These are phyloP conservation scores for Ophiostoma sp. DNA, from an alignment of 2,329 filamentous ascomycete genomes.

Conservation along the genomic window DNA sequence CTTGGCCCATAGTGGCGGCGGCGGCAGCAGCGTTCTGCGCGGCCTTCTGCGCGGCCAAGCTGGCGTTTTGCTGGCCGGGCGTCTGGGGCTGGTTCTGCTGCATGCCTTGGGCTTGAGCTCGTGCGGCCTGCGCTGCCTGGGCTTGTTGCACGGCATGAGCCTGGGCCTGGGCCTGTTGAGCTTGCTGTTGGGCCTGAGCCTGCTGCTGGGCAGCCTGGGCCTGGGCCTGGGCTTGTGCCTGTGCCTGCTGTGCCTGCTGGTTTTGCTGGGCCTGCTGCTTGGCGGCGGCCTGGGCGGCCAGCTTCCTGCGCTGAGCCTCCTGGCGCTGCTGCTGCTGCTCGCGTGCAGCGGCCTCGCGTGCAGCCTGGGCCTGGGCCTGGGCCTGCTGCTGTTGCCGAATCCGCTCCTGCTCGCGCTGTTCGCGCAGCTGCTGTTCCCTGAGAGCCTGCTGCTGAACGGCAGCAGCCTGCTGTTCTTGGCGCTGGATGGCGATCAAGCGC, in stretches of 20 bases:
- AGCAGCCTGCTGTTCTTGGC: slow-evolving; percentile 49
- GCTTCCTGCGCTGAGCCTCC: slow-evolving; percentile 32
- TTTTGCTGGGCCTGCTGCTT: slow-evolving; percentile 41
- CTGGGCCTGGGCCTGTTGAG: slow-evolving; percentile 1
- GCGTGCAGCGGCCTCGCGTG: slow-evolving; percentile 44
- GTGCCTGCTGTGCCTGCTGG: slow-evolving; percentile 35
- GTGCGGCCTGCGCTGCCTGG: slow-evolving; percentile 35
- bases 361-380: slow-evolving; percentile 34
- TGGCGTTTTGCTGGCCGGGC: slow-evolving; percentile 27
- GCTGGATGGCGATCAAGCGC: slow-evolving; percentile 51
- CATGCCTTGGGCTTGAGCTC: slow-evolving; percentile 28
- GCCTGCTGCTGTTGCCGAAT: slow-evolving; percentile 33
- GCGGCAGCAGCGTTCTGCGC: slow-evolving; percentile 31
- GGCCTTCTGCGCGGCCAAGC: slow-evolving; percentile 33
- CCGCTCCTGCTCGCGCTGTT: slow-evolving; percentile 28
- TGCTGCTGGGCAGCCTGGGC: slow-evolving; percentile 35
- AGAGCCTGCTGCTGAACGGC: slow-evolving; percentile 31
- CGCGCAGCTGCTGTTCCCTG: slow-evolving; percentile 32
- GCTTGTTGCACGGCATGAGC: slow-evolving; percentile 34
- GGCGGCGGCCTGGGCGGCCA: slow-evolving; percentile 36
- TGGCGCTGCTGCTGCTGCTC: slow-evolving; percentile 42
- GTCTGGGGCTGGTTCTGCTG: slow-evolving; percentile 31
- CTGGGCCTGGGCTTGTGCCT: slow-evolving; percentile 34
- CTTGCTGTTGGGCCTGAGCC: slow-evolving; percentile 33
- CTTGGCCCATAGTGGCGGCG: slow-evolving; percentile 42